A percentile compares a stretch with the other conserved stretches of the same genome.
These are phyloP conservation scores for Penicillium sp. DNA, from an alignment of 2,329 filamentous ascomycete species.

Conservation along the genomic window DNA sequence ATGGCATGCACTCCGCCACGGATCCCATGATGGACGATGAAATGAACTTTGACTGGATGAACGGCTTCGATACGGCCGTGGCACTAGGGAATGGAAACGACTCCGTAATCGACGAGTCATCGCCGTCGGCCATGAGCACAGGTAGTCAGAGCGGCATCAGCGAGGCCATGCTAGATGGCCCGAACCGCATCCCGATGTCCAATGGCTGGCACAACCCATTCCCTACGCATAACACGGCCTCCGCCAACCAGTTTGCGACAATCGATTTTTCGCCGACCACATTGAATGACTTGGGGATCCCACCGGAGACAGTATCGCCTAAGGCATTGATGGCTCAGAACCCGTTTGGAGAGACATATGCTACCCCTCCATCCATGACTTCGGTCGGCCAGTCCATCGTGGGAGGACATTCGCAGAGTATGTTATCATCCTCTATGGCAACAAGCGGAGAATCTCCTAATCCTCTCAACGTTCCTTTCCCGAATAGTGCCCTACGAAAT, in stretches of 20 bases:
- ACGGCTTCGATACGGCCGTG: slow-evolving; percentile 77
- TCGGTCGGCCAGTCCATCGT: slow-evolving; percentile 72
- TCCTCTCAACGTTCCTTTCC: slow-evolving; percentile 48
- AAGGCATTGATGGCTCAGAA: slow-evolving; percentile 72
- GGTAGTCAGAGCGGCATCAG: slow-evolving; percentile 78
- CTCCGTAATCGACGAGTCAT: slow-evolving; percentile 85
- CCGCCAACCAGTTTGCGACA: slow-evolving; percentile 63
- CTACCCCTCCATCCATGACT: slow-evolving; percentile 73
- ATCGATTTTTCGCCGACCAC: slow-evolving; percentile 73
- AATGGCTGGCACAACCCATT: slow-evolving; percentile 69
- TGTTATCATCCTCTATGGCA: slow-evolving; percentile 49
- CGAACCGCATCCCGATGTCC: slow-evolving; percentile 60
- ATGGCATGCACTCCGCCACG: slow-evolving; percentile 57
- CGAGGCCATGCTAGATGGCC: slow-evolving; percentile 85
- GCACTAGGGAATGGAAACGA: slow-evolving; percentile 70
- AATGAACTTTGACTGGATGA: slow-evolving; percentile 81
- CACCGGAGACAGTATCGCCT: slow-evolving; percentile 72
- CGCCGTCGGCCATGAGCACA: slow-evolving; percentile 92
- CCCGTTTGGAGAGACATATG: slow-evolving; percentile 69
- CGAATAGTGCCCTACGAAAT: slow-evolving; percentile 64
- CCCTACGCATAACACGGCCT: slow-evolving; percentile 68
- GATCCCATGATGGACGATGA: slow-evolving; percentile 66
- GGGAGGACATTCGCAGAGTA: slow-evolving; percentile 60
- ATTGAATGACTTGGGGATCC: slow-evolving; percentile 73
- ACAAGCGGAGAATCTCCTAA: slow-evolving; percentile 48